Base-by-base conservation (phyloP, 352 stramenopile species). In the Pythium coloratum region DNA sequence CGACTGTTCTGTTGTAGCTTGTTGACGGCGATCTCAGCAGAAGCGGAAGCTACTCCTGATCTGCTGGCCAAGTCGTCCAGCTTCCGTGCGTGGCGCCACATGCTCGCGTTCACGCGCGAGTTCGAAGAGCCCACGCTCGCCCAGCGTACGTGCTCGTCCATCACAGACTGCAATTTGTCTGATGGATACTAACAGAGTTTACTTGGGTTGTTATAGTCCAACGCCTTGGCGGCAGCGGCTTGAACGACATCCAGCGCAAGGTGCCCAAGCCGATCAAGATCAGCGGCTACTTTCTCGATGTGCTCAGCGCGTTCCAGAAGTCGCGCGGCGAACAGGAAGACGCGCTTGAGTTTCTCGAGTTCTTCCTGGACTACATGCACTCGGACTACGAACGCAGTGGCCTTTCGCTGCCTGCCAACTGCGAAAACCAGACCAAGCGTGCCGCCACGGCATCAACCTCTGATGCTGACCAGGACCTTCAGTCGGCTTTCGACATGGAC, bases 331-430 rank as follows among this genome's bases (percentile, higher is more conserved):
- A 92, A 42, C 85, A 95, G 59, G 83, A 95, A 72, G 87, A 95
- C 28, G 87, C 87, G 24, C 77, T 95, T 18, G 87, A 95, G 70
- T 95, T 95, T 64, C 76, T 95, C 34, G 87, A 95, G 64, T 95
- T 95, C 66, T 90, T 92, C 64, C 69, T 95, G 34, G 87, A 95
- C 38, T 89, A 92, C 58, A 57, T 95, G 38, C 87, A 95, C 67
- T 87, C 78, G 0, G 87, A 95, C 64, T 95, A 92, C 64, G 87
- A 94, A 46, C 77, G 81, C 38, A 94, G 85, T 44, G 80, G 78
- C 0, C 71, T 93, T 14, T 55, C 74, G 59, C 72, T 93, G 44
- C 85, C 85, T 28, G 40, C 53, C 18, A 80, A 64, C 13, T 93
- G 85, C 47, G 83, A 91, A 38, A 74, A 72, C 55, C 82, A 93